Evolutionary conservation across 2,329 filamentous ascomycete genomes (phyloP).

Genomic region (Claviceps purpurea): DNA sequence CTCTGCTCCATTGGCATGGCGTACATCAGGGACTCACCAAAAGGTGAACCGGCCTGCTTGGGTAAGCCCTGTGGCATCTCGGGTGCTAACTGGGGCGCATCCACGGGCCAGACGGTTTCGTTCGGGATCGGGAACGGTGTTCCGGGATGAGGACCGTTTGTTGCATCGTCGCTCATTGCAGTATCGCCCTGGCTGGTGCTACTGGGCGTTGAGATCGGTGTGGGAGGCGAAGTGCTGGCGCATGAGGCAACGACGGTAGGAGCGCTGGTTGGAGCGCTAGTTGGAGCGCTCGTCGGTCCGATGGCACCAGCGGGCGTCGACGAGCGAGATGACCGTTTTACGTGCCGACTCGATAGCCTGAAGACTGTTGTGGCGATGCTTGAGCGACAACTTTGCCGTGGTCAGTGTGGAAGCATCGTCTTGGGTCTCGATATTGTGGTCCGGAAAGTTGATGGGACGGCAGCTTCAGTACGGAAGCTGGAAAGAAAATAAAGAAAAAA

Average conservation of each 20-base stretch:
- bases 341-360: slow-evolving; percentile 19
- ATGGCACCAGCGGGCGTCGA: slow-evolving; percentile 18
- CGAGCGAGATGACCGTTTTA: slow-evolving; percentile 23
- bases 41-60: slow-evolving; percentile 20
- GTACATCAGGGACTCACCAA: slow-evolving; percentile 18
- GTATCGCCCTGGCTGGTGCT: slow-evolving; percentile 10
- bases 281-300: slow-evolving; percentile 5
- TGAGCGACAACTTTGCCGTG: slow-evolving; percentile 14
- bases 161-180: slow-evolving; percentile 21
- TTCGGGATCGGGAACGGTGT: slow-evolving; percentile 28
- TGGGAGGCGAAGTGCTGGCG: background rate
- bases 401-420: slow-evolving; percentile 15
- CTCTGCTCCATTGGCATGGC: slow-evolving; percentile 18
- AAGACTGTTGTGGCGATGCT: slow-evolving; percentile 18
- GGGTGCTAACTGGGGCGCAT: slow-evolving; percentile 26
- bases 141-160: slow-evolving; percentile 25
- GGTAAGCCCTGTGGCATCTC: slow-evolving; percentile 15
- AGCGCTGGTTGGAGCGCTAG: background rate
- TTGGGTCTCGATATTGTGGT: slow-evolving; percentile 15
- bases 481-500: slow-evolving; percentile 11
- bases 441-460: slow-evolving; percentile 21
- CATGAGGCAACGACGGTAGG: background rate
- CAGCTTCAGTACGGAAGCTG: slow-evolving; percentile 23
- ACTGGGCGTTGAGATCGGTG: background rate
- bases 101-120: slow-evolving; percentile 23